Conservation (phyloP, 2,329 filamentous ascomycete species). For the Colletotrichum camelliae region DNA sequence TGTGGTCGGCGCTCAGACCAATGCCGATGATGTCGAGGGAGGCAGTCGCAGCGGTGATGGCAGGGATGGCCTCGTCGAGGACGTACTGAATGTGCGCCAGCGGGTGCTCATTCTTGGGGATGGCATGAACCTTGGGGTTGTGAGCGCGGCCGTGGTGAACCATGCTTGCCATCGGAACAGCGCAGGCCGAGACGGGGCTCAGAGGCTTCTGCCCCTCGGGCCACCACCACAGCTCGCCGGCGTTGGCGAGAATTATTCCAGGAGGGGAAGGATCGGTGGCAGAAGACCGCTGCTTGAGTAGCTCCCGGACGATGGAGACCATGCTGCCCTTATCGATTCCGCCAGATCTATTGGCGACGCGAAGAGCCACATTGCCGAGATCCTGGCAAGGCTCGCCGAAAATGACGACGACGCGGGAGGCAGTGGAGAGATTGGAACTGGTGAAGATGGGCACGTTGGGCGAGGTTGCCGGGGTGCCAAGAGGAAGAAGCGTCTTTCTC, state of each 20-base stretch:
- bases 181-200: conserved; percentile 60
- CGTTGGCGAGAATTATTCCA: conserved; percentile 78
- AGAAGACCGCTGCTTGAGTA: conserved; percentile 42
- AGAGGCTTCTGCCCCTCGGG: conserved; percentile 66
- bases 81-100: conserved; percentile 70
- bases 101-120: conserved; percentile 63
- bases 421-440: conserved; percentile 54
- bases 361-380: conserved; percentile 76
- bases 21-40: conserved; percentile 75
- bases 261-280: conserved; percentile 42
- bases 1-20: conserved; percentile 66
- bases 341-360: conserved; percentile 66
- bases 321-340: conserved; percentile 75
- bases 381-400: conserved; percentile 77
- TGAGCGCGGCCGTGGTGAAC: conserved; percentile 62
- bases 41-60: conserved; percentile 51
- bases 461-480: conserved; percentile 46
- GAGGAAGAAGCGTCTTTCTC: conserved; percentile 64
- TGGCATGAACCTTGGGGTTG: conserved; percentile 60
- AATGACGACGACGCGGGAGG: conserved; percentile 72
- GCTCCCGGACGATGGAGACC: conserved; percentile 62
- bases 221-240: conserved; percentile 80
- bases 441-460: conserved; percentile 74
- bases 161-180: conserved; percentile 65
- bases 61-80: conserved; percentile 66